phyloP scores from a whole-genome alignment of 2,329 filamentous ascomycete species.

The Laburnicola sp. region DNA sequence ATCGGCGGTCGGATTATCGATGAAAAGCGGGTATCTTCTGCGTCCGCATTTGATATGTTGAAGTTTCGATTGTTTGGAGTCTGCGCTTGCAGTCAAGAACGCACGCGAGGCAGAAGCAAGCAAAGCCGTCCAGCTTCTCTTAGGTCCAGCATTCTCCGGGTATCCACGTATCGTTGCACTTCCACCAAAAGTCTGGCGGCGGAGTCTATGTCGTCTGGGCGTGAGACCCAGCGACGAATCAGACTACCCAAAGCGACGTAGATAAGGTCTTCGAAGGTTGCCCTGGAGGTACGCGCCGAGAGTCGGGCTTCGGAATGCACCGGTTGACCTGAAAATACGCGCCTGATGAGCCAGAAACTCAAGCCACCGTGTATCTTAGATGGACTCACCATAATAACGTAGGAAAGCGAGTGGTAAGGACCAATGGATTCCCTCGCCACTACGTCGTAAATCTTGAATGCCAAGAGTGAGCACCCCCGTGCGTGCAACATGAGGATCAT shows the following conservation, averaged over 20 bases:
- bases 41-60: slow-evolving; percentile 5
- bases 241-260: slow-evolving; percentile 4
- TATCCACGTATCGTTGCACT: neutral
- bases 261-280: slow-evolving; percentile 6
- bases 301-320: neutral
- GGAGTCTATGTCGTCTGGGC: neutral
- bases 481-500: slow-evolving; percentile 1
- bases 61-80: neutral
- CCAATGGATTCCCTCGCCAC: slow-evolving; percentile 3
- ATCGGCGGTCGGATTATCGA: slow-evolving; percentile 1
- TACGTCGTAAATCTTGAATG: neutral
- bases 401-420: slow-evolving; percentile 4
- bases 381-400: neutral
- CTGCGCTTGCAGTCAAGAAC: neutral
- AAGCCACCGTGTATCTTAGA: too few species aligned
- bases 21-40: slow-evolving; percentile 1
- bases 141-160: neutral
- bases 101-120: neutral
- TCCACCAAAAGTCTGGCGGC: neutral
- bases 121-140: neutral
- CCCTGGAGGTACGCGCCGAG: neutral
- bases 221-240: neutral
- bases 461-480: neutral
- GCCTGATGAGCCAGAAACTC: too few species aligned
- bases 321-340: neutral